Base-by-base conservation (phyloP, 2,329 filamentous ascomycete genomes). In the Fusarium miscanthi region DNA sequence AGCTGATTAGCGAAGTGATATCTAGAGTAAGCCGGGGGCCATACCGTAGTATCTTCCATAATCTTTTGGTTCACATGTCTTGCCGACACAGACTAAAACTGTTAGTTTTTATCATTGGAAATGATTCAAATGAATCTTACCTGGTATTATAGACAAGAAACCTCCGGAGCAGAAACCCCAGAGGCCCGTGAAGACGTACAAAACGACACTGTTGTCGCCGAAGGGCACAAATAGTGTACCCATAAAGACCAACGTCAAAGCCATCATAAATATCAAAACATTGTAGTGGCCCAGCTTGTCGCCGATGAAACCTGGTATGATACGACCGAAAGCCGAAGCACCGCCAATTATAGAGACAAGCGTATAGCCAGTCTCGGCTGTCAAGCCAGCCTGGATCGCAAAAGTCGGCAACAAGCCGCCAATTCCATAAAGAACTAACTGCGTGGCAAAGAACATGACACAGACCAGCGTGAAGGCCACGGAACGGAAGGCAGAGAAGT, bases 51-150 rank as follows among this genome's bases (percentile, higher is more conserved):
- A 66, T n/a, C 61, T 43, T 0, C 63, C 63, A 9, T 66, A 66
- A 17, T 66, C 61, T 14, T 66, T 66, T 16, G 61, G 38, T 16
- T 66, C 62, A 1, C 63, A 66, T 8, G 63, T 66, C 16, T 66
- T 66, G 7, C 63, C 63, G 1, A 66, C 43, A 25, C 63, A 66
- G 2, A 66, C 63, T 66, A 4, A 2, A 23, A 6, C 7, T 27
- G 17, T 27, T 6, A 45, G 42, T 3, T 21, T 45, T 8, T 19
- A 19, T 45, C 23, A 27, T 8, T 6, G 11, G 42, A 27, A 5
- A 21, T 17, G 42, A 25, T 6, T 42, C 17, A 27, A 8, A 27
- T 25, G 42, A 25, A 14, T 42, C 17, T 38, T 43, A 66, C 61
- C 63, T 37, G 63, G 63, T 3, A 61, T 66, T 0, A 66, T 66